A percentile compares a stretch with the other conserved stretches of the same genome.
These are phyloP conservation scores for Saururus chinensis DNA, from an alignment of 164 flowering plant species.

Conservation along the genomic window DNA sequence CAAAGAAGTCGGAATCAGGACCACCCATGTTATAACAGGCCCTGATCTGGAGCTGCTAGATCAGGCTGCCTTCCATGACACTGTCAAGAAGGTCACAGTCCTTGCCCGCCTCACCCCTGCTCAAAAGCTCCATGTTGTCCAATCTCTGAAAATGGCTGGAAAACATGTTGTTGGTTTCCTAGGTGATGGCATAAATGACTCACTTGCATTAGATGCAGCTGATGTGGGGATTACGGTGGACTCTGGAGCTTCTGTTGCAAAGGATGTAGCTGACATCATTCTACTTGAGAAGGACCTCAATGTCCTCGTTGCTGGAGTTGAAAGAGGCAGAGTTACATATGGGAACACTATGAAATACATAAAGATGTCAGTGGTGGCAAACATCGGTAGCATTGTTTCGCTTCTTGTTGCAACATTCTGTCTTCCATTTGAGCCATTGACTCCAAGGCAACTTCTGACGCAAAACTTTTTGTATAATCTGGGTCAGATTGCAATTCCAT, in stretches of 20 bases:
- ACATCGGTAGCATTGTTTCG: constrained; percentile 52
- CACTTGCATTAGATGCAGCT: constrained; percentile 65
- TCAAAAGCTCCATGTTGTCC: constrained; percentile 65
- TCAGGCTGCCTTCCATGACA: constrained; percentile 48
- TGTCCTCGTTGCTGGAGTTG: constrained; percentile 63
- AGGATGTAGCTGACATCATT: constrained; percentile 64
- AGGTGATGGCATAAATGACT: constrained; percentile 74
- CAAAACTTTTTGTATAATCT: constrained; percentile 57
- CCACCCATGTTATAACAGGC: constrained; percentile 56
- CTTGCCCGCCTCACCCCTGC: constrained; percentile 73
- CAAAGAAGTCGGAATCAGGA: constrained; percentile 65
- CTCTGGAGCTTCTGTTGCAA: constrained; percentile 64
- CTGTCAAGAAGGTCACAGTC: constrained; percentile 52
- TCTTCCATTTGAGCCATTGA: constrained; percentile 50
- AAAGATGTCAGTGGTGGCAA: constrained; percentile 51
- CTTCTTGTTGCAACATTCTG: constrained; percentile 37
- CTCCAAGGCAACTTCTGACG: constrained; percentile 54
- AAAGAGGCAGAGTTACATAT: constrained; percentile 48
- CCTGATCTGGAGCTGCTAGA: constrained; percentile 61
- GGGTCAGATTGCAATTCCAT: constrained; percentile 66
- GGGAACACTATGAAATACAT: constrained; percentile 80
- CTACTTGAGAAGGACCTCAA: constrained; percentile 72
- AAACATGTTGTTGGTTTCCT: constrained; percentile 62
- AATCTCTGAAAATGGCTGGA: constrained; percentile 49
- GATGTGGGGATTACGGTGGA: constrained; percentile 71